phyloP scores from a whole-genome alignment of 2,329 filamentous ascomycete species.

The Neoascochyta sp. region DNA sequence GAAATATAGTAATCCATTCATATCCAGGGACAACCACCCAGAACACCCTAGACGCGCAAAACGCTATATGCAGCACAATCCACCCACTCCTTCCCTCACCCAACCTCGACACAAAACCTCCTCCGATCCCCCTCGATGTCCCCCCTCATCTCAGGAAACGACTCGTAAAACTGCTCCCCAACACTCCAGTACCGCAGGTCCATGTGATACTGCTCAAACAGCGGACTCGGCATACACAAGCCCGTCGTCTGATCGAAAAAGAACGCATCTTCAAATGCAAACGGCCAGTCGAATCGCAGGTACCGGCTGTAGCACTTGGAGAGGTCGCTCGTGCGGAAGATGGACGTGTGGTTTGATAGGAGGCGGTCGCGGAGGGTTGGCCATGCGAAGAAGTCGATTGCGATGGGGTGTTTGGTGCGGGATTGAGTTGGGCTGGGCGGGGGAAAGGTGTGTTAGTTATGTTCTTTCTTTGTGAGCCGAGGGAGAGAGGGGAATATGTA shows the following conservation, averaged over 20 bases:
- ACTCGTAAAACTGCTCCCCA: constrained; percentile 21
- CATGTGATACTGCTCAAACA: constrained; percentile 32
- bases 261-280: constrained; percentile 32
- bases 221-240: constrained; percentile 17
- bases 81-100: no score
- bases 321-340: constrained; percentile 20
- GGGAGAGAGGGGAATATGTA: constrained; percentile 1
- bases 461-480: no score
- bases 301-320: constrained; percentile 24
- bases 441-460: background rate
- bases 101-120: constrained; percentile 13
- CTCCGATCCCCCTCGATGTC: constrained; percentile 31
- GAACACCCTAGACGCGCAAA: no score
- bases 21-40: no score
- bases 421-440: constrained; percentile 19
- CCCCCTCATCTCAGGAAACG: constrained; percentile 26
- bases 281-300: constrained; percentile 33
- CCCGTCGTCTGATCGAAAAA: constrained; percentile 18
- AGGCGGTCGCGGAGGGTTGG: constrained; percentile 30
- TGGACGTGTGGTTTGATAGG: constrained; percentile 16
- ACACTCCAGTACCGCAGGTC: constrained; percentile 29
- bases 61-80: no score
- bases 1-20: no score
- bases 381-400: constrained; percentile 36
- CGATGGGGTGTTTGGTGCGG: constrained; percentile 24